Percentiles rank a stretch among this genome's conserved stretches.
Conservation (phyloP, 179 eudicot genomes). For the Beta macrorhiza region DNA sequence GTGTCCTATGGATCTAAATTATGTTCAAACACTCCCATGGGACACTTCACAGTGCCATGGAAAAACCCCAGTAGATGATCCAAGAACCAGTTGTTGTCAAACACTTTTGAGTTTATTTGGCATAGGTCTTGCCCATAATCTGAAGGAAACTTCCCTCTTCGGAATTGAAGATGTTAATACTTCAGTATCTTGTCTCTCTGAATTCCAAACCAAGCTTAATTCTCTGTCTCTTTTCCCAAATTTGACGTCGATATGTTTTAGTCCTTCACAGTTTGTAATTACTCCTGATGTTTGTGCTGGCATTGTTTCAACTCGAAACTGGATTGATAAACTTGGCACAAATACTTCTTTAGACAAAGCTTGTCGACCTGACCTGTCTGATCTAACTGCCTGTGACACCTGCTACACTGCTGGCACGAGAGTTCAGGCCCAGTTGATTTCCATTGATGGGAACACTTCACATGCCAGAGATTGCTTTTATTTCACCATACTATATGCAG, state of each 20-base stretch:
- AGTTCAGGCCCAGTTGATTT: conserved; percentile 40
- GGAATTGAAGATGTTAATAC: conserved; percentile 48
- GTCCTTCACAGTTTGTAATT: conserved; percentile 55
- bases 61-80: not conserved
- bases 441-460: conserved; percentile 56
- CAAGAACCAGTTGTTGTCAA: conserved; percentile 46
- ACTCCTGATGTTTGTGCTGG: conserved; percentile 52
- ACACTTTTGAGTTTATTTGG: conserved; percentile 62
- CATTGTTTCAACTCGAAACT: conserved; percentile 43
- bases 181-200: conserved; percentile 51
- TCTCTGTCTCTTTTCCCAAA: conserved; percentile 41
- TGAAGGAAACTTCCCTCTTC: conserved; percentile 46
- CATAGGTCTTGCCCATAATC: conserved; percentile 47
- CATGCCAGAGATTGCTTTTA: conserved; percentile 60
- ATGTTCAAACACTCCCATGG: conserved; percentile 53
- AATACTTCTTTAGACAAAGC: conserved; percentile 39
- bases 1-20: conserved; percentile 60
- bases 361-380: conserved; percentile 53
- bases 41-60: conserved; percentile 37
- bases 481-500: conserved; percentile 63
- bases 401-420: conserved; percentile 56
- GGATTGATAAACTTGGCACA: conserved; percentile 49
- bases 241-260: conserved; percentile 48
- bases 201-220: conserved; percentile 49
- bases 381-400: conserved; percentile 51